Conservation (phyloP, 495 filamentous ascomycete genomes). For the Aspergillus steynii region DNA sequence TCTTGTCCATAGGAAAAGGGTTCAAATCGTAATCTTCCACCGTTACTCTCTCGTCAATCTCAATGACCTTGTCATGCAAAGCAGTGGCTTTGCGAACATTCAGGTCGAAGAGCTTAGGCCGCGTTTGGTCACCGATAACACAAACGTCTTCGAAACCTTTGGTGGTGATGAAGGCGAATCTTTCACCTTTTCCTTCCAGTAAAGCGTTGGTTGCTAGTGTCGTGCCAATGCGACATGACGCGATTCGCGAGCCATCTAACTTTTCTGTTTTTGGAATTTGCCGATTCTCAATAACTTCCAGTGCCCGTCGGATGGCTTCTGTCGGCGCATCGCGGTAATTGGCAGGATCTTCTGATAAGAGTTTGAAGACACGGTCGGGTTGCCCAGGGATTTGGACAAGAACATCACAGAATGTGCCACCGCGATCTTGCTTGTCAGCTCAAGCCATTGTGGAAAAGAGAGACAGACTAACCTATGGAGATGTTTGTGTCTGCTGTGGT, state of each 20-base stretch:
- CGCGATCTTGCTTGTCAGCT: constrained; percentile 50
- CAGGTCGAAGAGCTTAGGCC: constrained; percentile 82
- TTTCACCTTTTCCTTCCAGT: constrained; percentile 90
- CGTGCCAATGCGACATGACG: constrained; percentile 73
- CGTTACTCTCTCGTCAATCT: constrained; percentile 74
- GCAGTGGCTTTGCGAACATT: constrained; percentile 77
- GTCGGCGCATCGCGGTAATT: constrained; percentile 89
- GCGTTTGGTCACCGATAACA: constrained; percentile 81
- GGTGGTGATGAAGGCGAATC: constrained; percentile 86
- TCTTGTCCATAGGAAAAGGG: constrained; percentile 59
- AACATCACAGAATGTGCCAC: constrained; percentile 69
- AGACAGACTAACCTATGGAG: constrained; percentile 1
- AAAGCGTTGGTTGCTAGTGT: constrained; percentile 88
- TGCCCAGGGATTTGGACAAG: constrained; percentile 53
- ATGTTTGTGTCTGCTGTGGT: constrained; percentile 9
- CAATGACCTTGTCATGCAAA: constrained; percentile 71
- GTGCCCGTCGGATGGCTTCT: constrained; percentile 86
- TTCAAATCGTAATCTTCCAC: constrained; percentile 41
- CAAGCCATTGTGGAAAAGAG: constrained; percentile 22
- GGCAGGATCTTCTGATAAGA: constrained; percentile 84
- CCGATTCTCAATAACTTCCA: constrained; percentile 74
- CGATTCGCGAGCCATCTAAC: constrained; percentile 76
- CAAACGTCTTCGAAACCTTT: constrained; percentile 92
- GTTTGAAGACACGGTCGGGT: constrained; percentile 79
- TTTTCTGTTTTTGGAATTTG: constrained; percentile 80